These are phyloP conservation scores for Pisolithus sp. DNA, from an alignment of 768 basidiomycete genomes.

Conservation along the genomic window DNA sequence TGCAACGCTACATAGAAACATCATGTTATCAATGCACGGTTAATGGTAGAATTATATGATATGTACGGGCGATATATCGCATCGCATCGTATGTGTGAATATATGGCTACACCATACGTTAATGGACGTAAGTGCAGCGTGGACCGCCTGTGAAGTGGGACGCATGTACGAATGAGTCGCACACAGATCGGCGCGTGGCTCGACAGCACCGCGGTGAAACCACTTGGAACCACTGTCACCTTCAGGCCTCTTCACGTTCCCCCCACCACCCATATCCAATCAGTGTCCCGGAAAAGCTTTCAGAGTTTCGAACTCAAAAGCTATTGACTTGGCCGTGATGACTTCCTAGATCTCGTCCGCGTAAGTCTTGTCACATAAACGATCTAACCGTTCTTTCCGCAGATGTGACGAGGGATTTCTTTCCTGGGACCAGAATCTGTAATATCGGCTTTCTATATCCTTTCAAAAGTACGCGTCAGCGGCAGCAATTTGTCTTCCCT, in stretches of 20 bases:
- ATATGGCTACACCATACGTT: no score
- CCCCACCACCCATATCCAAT: no score
- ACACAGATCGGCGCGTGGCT: slow-evolving; percentile 3
- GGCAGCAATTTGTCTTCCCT: slow-evolving; percentile 7
- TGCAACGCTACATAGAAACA: slow-evolving; percentile 27
- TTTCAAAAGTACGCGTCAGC: slow-evolving; percentile 6
- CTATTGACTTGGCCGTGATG: not conserved
- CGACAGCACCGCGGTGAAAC: not conserved
- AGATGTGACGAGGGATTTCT: slow-evolving; percentile 7
- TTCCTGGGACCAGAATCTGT: slow-evolving; percentile 10
- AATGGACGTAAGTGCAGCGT: slow-evolving; percentile 4
- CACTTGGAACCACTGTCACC: no score
- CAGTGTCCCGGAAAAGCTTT: no score
- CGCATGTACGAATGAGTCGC: no score
- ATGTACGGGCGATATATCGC: slow-evolving; percentile 3
- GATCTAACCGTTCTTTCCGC: slow-evolving; percentile 11
- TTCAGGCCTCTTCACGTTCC: no score
- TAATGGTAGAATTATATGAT: slow-evolving; percentile 8
- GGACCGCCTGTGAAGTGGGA: no score
- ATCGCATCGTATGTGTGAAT: slow-evolving; percentile 6
- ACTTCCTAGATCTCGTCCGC: not conserved
- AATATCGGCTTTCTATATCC: slow-evolving; percentile 7
- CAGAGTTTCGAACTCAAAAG: not conserved
- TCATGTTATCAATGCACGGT: slow-evolving; percentile 8
- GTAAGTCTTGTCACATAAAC: slow-evolving; percentile 10